phyloP scores from a whole-genome alignment of 257 asterid species.

The Primulina eburnea region DNA sequence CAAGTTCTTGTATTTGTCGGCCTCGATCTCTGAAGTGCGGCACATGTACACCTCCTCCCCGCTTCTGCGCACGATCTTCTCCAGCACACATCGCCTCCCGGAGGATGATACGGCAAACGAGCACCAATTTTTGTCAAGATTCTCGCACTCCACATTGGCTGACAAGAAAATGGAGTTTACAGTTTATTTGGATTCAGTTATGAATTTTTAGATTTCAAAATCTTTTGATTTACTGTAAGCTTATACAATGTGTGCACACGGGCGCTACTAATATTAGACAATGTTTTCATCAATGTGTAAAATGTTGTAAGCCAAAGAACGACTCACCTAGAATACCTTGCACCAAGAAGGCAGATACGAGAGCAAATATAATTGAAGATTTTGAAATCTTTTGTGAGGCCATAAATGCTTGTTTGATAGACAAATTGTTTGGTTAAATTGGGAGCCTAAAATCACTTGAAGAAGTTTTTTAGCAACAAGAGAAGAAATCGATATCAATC shows the following conservation, averaged over 20 bases:
- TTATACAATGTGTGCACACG: too few relatives aligned
- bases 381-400: not conserved
- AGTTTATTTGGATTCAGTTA: too few relatives aligned
- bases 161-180: not conserved
- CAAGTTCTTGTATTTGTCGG: constrained; percentile 40
- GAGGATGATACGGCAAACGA: constrained; percentile 37
- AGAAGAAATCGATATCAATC: not conserved
- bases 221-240: too few relatives aligned
- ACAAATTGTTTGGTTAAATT: too few relatives aligned
- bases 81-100: constrained; percentile 50
- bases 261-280: too few relatives aligned
- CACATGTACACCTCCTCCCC: constrained; percentile 47
- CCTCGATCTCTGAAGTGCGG: constrained; percentile 58
- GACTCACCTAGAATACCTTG: not conserved
- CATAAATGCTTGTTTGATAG: not conserved
- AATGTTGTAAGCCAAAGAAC: too few relatives aligned
- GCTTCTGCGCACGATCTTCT: constrained; percentile 32
- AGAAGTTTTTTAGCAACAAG: not conserved
- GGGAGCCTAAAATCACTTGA: too few relatives aligned
- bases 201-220: too few relatives aligned
- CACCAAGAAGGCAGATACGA: not conserved
- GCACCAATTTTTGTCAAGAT: constrained; percentile 38
- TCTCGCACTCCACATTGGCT: constrained; percentile 59
- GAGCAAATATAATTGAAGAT: not conserved
- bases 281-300: too few relatives aligned